phyloP scores from a whole-genome alignment of 2,329 filamentous ascomycete genomes.

The Cladosporium oxysporum region DNA sequence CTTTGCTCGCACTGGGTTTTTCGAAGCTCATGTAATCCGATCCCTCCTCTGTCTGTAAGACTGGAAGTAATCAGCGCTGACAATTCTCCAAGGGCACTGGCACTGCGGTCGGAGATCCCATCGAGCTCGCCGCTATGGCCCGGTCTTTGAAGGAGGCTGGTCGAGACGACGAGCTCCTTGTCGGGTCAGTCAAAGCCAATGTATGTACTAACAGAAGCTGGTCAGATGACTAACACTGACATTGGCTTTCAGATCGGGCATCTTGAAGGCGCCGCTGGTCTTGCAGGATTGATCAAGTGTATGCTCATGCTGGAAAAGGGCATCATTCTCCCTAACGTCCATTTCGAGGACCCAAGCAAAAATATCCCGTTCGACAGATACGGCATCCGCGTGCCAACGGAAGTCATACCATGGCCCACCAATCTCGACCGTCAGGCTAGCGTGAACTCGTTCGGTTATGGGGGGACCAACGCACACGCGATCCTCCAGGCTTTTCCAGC shows the following conservation, averaged over 20 bases:
- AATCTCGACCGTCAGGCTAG: constrained; percentile 19
- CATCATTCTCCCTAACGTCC: constrained; percentile 30
- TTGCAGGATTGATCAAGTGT: constrained; percentile 25
- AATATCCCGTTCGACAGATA: background rate
- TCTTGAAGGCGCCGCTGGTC: constrained; percentile 23
- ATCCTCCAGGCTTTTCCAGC: constrained; percentile 27
- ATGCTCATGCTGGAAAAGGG: constrained; percentile 28
- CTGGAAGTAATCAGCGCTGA: background rate
- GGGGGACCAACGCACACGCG: constrained; percentile 33
- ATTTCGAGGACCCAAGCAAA: constrained; percentile 30
- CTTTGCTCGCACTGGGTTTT: background rate
- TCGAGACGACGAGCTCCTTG: constrained; percentile 8
- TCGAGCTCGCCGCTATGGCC: constrained; percentile 29
- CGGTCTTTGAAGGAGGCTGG: constrained; percentile 1
- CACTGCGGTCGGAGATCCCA: constrained; percentile 34
- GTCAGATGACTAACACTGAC: no score
- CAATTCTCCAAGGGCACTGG: constrained; percentile 24
- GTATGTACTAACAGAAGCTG: background rate
- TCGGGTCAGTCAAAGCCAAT: constrained; percentile 14
- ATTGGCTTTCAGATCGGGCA: constrained; percentile 22
- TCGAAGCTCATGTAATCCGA: background rate
- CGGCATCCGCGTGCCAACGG: constrained; percentile 19
- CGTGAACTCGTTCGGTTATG: constrained; percentile 32
- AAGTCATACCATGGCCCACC: constrained; percentile 34
- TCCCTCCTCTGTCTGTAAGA: no score